Base-by-base conservation (phyloP, 768 basidiomycete species). In the Nidula microcarpa region DNA sequence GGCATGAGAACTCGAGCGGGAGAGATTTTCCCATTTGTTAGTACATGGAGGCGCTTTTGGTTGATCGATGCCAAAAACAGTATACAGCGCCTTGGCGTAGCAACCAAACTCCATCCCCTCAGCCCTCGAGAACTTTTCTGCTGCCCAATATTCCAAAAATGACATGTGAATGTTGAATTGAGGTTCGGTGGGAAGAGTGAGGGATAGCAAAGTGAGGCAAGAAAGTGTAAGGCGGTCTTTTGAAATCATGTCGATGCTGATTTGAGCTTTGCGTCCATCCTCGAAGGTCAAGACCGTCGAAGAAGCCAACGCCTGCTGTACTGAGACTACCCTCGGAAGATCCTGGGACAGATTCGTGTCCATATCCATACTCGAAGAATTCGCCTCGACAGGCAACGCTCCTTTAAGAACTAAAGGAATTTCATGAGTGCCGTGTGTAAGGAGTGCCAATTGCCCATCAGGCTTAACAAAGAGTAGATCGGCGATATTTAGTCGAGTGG, bases 381-480 rank as follows among this genome's bases (percentile, higher is more conserved):
- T 30, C 43, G 43, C 9, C 39, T 35, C 11, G 54, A 59, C 30
- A 52, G 58, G 30, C 61, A 58, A 18, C 13, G 34, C 5, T 30
- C 54, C 48, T 16, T 50, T 50, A 18, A 79, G 35, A 37, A 64
- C 58, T 16, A 81, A 62, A 18, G 75, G 72, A 8, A 83, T 52
- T 57, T 76, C 73, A 43, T 65, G 62, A 16, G 64, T 58, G 1
- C 86, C 88, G 57, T 89, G 86, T 0, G 86, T 89, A 37, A 87
- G 67, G 3, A 94, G 62, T 0, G 71, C 66, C 8, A 92, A 66
- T 7, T 65, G 65, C 33, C 83, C 77, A 46, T 81, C 73, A 2
- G 83, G 77, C 47, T 78, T 82, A 47, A 91, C 67, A 13, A 87
- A 67, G 4, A 96, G 68, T 8, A 94, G 71, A 65, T 97, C 94